Evolutionary conservation across 2,329 filamentous ascomycete species (phyloP).

Genomic region (Colletotrichum salicis): DNA sequence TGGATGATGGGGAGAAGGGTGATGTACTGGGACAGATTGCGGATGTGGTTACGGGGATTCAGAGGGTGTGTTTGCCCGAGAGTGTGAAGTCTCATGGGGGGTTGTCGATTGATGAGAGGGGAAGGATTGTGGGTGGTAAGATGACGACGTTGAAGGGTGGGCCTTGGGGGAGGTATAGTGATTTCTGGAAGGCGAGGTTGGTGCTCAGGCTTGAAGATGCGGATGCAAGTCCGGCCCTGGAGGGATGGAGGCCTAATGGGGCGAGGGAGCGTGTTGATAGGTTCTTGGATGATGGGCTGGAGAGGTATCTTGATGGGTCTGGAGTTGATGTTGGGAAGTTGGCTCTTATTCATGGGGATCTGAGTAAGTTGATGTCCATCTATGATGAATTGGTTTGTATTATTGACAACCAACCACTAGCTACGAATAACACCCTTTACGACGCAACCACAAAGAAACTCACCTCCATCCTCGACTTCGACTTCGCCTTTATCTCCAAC

Average conservation of each 20-base stretch:
- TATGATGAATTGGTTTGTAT: too few relatives aligned
- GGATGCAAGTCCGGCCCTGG: slow-evolving; percentile 27
- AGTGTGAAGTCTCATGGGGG: slow-evolving; percentile 36
- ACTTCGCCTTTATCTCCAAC: slow-evolving; percentile 40
- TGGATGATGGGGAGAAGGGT: slow-evolving; percentile 24
- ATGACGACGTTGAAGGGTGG: slow-evolving; percentile 33
- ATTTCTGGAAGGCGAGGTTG: slow-evolving; percentile 35
- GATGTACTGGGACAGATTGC: slow-evolving; percentile 40
- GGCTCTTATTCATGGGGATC: slow-evolving; percentile 41
- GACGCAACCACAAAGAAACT: slow-evolving; percentile 37
- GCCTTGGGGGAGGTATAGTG: slow-evolving; percentile 36
- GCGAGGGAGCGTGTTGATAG: slow-evolving; percentile 32
- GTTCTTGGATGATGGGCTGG: slow-evolving; percentile 33
- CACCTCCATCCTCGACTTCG: slow-evolving; percentile 43
- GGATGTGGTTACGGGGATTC: slow-evolving; percentile 35
- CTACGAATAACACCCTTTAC: slow-evolving; percentile 42
- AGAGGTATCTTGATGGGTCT: slow-evolving; percentile 19
- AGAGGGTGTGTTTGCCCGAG: slow-evolving; percentile 35
- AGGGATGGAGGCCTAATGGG: slow-evolving; percentile 38
- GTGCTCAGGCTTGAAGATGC: slow-evolving; percentile 24
- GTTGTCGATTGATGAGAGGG: slow-evolving; percentile 36
- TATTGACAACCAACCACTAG: slow-evolving; percentile 15
- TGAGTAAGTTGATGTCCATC: slow-evolving; percentile 38
- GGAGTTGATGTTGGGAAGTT: slow-evolving; percentile 33
- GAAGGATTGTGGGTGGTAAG: slow-evolving; percentile 35